Conservation (phyloP, 2,329 filamentous ascomycete species). For the Colletotrichum musicola region DNA sequence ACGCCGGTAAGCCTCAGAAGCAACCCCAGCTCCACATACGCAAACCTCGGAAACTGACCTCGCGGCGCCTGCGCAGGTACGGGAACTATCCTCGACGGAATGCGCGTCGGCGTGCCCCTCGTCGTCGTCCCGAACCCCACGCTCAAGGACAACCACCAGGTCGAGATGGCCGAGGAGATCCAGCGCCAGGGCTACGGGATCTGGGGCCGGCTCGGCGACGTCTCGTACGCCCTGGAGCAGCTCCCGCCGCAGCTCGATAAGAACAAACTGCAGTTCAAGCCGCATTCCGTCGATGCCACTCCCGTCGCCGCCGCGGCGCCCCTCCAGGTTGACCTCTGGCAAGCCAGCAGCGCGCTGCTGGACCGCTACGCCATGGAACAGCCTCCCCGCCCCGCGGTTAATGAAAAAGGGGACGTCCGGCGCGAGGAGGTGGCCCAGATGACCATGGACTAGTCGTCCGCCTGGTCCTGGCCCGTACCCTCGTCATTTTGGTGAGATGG, state of each 20-base stretch:
- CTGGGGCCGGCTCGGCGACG: constrained; percentile 38
- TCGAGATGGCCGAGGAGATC: constrained; percentile 84
- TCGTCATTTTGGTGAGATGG: background rate
- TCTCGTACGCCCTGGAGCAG: constrained; percentile 39
- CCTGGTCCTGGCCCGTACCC: background rate
- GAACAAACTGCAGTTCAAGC: constrained; percentile 30
- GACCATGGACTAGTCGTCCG: constrained; percentile 52
- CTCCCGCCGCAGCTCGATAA: constrained; percentile 32
- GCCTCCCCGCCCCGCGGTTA: background rate
- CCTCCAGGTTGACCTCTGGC: constrained; percentile 34
- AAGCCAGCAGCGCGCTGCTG: constrained; percentile 36
- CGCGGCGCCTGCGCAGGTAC: constrained; percentile 70
- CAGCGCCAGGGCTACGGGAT: constrained; percentile 81
- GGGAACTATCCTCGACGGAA: constrained; percentile 87
- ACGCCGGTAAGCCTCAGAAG: constrained; percentile 76
- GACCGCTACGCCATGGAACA: constrained; percentile 16
- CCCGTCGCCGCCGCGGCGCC: background rate
- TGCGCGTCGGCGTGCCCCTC: constrained; percentile 80
- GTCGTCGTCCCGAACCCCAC: constrained; percentile 89
- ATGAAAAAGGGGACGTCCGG: constrained; percentile 43
- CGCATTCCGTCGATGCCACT: constrained; percentile 21
- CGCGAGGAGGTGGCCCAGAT: constrained; percentile 54
- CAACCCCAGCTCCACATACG: background rate
- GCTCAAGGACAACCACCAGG: constrained; percentile 91
- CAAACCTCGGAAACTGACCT: background rate